phyloP scores from a whole-genome alignment of 176 grass and related monocot species.

The Oryza nivara region DNA sequence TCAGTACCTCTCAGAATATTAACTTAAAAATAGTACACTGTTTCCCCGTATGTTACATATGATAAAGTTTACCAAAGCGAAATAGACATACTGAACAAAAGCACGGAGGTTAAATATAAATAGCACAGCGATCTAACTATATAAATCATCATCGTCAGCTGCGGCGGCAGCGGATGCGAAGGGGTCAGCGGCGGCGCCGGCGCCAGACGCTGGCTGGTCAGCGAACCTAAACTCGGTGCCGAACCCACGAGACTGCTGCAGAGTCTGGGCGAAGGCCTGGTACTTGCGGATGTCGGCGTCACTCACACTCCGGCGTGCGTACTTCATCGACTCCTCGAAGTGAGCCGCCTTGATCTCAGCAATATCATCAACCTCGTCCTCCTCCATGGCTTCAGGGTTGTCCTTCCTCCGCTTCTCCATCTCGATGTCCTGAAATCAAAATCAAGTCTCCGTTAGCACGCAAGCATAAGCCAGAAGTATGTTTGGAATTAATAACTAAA shows the following conservation, averaged over 20 bases:
- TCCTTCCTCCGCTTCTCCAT: conserved; percentile 68
- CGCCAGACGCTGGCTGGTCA: conserved; percentile 30
- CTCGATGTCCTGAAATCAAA: conserved; percentile 66
- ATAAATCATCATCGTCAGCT: conserved; percentile 84
- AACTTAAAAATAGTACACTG: conserved; percentile 16
- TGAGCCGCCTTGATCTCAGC: conserved; percentile 77
- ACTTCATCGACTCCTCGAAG: conserved; percentile 95
- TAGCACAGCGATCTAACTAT: conserved; percentile 49
- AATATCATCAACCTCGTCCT: conserved; percentile 73
- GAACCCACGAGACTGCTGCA: conserved; percentile 82
- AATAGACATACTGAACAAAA: background rate
- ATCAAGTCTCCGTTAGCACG: conserved; percentile 10
- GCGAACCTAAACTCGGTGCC: conserved; percentile 88
- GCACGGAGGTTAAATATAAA: no score
- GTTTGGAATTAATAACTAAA: no score
- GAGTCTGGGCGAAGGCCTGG: conserved; percentile 83
- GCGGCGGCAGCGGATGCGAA: conserved; percentile 52
- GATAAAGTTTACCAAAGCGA: background rate
- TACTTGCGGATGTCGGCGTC: conserved; percentile 89
- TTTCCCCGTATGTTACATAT: background rate
- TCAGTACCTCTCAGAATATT: conserved; percentile 18
- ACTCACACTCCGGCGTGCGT: conserved; percentile 74
- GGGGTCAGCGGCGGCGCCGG: conserved; percentile 45
- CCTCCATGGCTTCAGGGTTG: conserved; percentile 87
- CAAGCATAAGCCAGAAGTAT: background rate